phyloP scores from a whole-genome alignment of 139 green algal species.

The Tetradesmus obliquus region DNA sequence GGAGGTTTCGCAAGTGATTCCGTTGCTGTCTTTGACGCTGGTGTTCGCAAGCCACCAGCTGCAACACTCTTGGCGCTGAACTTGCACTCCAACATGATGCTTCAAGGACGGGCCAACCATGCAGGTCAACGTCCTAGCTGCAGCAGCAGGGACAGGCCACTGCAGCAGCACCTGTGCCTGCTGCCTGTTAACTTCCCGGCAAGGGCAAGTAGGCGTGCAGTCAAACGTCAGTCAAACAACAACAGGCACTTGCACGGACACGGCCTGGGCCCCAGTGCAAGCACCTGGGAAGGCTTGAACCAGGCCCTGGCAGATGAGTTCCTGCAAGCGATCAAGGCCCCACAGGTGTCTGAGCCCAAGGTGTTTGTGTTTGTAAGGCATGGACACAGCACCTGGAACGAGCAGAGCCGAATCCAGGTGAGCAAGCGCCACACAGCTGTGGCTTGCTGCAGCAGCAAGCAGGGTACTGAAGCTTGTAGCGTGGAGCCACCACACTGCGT shows the following conservation, averaged over 20 bases:
- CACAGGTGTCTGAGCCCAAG: slow-evolving; percentile 53
- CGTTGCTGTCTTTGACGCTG: background rate
- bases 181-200: background rate
- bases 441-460: background rate
- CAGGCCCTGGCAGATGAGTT: slow-evolving; percentile 28
- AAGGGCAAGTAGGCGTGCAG: background rate
- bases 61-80: background rate
- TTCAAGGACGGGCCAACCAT: background rate
- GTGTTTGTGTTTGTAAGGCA: slow-evolving; percentile 76
- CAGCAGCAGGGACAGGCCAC: background rate
- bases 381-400: slow-evolving; percentile 77
- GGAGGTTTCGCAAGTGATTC: background rate
- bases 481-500: too few relatives aligned
- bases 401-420: slow-evolving; percentile 73
- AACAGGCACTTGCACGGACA: background rate
- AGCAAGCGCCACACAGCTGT: background rate
- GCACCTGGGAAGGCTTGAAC: slow-evolving; percentile 1
- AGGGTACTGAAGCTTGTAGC: too few relatives aligned
- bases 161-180: background rate
- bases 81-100: background rate
- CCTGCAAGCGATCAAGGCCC: slow-evolving; percentile 20
- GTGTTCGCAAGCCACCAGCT: background rate
- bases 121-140: background rate
- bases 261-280: background rate
- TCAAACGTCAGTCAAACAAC: background rate